Conservation (phyloP, 1,139 yeast genomes). For the Debaryomyces sp. region DNA sequence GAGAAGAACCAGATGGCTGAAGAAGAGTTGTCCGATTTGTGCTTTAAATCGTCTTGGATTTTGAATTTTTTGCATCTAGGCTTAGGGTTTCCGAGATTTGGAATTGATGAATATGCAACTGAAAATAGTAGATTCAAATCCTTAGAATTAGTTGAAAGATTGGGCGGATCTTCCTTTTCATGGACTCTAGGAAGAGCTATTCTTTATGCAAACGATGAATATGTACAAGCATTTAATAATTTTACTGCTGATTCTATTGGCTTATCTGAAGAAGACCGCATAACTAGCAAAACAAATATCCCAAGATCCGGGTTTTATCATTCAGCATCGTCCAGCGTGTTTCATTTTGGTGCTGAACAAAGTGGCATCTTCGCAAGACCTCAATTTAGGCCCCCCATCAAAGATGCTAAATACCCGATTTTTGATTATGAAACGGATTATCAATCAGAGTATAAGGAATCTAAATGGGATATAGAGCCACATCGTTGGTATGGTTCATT, state of each 20-base stretch:
- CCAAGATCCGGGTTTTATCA: constrained; percentile 48
- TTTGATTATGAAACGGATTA: constrained; percentile 35
- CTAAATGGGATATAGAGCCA: constrained; percentile 46
- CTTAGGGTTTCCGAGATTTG: constrained; percentile 66
- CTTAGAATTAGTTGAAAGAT: constrained; percentile 61
- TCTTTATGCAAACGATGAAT: constrained; percentile 57
- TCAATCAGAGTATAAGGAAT: constrained; percentile 30
- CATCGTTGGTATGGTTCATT: constrained; percentile 61
- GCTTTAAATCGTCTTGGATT: constrained; percentile 76
- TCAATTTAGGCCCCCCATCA: constrained; percentile 29
- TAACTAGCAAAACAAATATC: constrained; percentile 24
- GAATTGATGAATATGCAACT: constrained; percentile 38
- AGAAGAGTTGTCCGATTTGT: constrained; percentile 51
- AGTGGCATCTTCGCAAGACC: constrained; percentile 50
- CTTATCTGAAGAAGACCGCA: constrained; percentile 2
- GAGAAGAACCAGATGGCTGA: constrained; percentile 30
- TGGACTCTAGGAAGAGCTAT: constrained; percentile 88
- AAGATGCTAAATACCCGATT: constrained; percentile 25
- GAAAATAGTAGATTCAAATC: constrained; percentile 41
- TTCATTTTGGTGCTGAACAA: constrained; percentile 57
- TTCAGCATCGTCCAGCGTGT: constrained; percentile 51
- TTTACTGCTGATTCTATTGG: constrained; percentile 17
- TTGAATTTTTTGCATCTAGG: constrained; percentile 73
- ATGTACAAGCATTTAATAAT: constrained; percentile 41
- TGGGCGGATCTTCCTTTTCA: constrained; percentile 68